Evolutionary conservation across 75 land plant genomes (phyloP), one percentile per base, ranked within the genome.

Genomic region (Cupressus sempervirens): DNA sequence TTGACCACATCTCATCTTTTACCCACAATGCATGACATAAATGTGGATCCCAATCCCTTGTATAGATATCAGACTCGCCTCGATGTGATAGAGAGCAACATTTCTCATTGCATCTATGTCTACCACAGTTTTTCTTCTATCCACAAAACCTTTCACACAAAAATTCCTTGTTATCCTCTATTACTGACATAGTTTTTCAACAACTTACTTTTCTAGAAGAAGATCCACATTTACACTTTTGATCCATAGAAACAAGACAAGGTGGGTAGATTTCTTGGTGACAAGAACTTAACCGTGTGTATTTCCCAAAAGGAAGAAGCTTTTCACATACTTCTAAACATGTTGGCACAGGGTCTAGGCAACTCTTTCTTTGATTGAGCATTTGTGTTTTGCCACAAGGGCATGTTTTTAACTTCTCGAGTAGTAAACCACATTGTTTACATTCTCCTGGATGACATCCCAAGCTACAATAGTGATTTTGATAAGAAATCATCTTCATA

Each of bases 391-490:
- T 98, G 29, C 98, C 98, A 91, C 99, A 98, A 34, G 88, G 91
- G 81, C 99, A 98, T n/a, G 93, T 91, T 81, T 89, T 88, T 30
- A 95, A 81, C 82, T 72, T 93, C 74, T 85, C 83, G 40, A 98
- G 99, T 84, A 94, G 81, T 4, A 91, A 86, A 56, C 94, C 91
- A 85, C 99, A 98, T 12, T 93, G 97, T 32, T 92, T 97, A 83
- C 99, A 98, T 0, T 92, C 86, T 1, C 99, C 98, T 3, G 98
- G 97, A 86, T 98, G 99, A 83, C 99, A 98, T 82, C 54, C 87
- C 56, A 93, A 90, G 65, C 12, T 36, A 82, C 99, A 98, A 13
- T 20, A 12, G 85, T 98, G 99, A 73, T 95, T 93, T 23, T 93
- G 94, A 88, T 98, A 98, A 0, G 76, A 62, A 13, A 98, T 93